phyloP scores from a whole-genome alignment of 257 asterid species.

The Galeopsis tetrahit region DNA sequence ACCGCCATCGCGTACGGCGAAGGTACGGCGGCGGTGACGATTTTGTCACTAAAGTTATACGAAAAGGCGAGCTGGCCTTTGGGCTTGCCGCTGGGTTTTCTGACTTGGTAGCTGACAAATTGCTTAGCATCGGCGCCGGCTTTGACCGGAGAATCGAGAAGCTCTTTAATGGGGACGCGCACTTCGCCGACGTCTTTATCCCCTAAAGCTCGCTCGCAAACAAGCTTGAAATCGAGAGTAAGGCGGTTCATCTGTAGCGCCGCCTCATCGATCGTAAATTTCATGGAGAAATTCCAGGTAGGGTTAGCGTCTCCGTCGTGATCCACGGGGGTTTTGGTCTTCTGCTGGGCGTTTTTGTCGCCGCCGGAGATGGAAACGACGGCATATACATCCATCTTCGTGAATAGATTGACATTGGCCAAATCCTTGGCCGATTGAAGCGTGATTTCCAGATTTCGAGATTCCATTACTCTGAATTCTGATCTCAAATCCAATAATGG shows the following conservation, averaged over 20 bases:
- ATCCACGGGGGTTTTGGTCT: constrained; percentile 61
- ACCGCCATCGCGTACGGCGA: constrained; percentile 35
- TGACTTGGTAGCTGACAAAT: constrained; percentile 77
- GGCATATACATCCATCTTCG: constrained; percentile 81
- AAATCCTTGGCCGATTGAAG: constrained; percentile 64
- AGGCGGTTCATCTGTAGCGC: constrained; percentile 64
- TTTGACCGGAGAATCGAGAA: constrained; percentile 59
- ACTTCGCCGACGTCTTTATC: constrained; percentile 88
- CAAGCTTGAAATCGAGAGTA: constrained; percentile 60
- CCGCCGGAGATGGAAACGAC: constrained; percentile 72
- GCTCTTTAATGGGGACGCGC: constrained; percentile 71
- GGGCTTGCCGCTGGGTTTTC: constrained; percentile 77
- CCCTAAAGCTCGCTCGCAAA: constrained; percentile 73
- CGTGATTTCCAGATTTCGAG: constrained; percentile 59
- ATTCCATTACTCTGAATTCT: constrained; percentile 49
- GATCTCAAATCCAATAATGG: constrained; percentile 13
- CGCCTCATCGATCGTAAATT: constrained; percentile 72
- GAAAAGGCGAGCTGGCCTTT: constrained; percentile 79
- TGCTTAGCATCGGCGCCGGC: constrained; percentile 42
- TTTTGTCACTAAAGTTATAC: constrained; percentile 59
- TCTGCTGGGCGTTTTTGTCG: constrained; percentile 50
- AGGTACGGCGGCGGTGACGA: constrained; percentile 24
- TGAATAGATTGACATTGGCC: constrained; percentile 69
- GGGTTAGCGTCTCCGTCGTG: constrained; percentile 72
- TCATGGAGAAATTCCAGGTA: constrained; percentile 72